Percentiles rank a stretch among this genome's conserved stretches.
These are phyloP conservation scores for Emergomyces africanus DNA, from an alignment of 2,329 filamentous ascomycete species.

Conservation along the genomic window DNA sequence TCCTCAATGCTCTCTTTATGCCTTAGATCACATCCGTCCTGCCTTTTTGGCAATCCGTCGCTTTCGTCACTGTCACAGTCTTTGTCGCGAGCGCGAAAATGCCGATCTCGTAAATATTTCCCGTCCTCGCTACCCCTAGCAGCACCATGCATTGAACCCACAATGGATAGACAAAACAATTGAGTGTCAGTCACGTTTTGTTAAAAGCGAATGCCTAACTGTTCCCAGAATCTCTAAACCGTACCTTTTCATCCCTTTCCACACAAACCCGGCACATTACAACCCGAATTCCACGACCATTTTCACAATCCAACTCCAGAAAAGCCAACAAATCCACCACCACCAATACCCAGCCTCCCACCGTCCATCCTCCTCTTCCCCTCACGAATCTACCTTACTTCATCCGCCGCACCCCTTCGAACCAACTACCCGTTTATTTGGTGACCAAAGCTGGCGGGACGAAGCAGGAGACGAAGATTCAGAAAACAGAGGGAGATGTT, in stretches of 20 bases:
- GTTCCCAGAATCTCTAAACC: slow-evolving; percentile 1
- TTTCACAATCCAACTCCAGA: slow-evolving; percentile 7
- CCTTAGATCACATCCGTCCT: slow-evolving; percentile 4
- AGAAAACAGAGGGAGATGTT: slow-evolving; percentile 66
- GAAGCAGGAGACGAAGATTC: slow-evolving; percentile 58
- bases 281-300: slow-evolving; percentile 8
- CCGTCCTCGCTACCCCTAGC: neutral
- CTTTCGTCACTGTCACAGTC: slow-evolving; percentile 5
- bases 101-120: slow-evolving; percentile 4
- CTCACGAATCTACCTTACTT: slow-evolving; percentile 49
- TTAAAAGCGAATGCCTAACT: slow-evolving; percentile 1
- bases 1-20: slow-evolving; percentile 11
- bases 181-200: neutral
- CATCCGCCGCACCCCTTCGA: slow-evolving; percentile 56
- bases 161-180: neutral
- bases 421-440: slow-evolving; percentile 66
- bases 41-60: neutral
- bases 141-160: neutral
- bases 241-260: slow-evolving; percentile 2
- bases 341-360: neutral
- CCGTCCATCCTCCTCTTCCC: slow-evolving; percentile 13
- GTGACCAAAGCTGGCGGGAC: slow-evolving; percentile 63
- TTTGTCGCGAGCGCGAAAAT: slow-evolving; percentile 1
- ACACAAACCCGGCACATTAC: slow-evolving; percentile 7
- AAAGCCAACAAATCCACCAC: slow-evolving; percentile 5